Conservation (phyloP, 306 rosid genomes). For the Castanea crenata region DNA sequence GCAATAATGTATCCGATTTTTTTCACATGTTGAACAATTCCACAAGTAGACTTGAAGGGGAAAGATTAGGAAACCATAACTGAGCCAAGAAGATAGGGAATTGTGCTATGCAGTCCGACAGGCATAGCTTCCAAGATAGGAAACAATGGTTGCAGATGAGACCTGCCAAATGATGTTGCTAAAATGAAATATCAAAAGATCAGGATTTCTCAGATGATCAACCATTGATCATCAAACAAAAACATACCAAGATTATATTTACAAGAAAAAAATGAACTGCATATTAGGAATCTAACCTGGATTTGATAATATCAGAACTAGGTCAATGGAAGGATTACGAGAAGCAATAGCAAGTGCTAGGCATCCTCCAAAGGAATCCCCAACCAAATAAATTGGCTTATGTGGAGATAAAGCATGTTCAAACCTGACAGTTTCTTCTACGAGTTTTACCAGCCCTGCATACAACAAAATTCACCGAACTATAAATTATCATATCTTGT, state of each 20-base stretch:
- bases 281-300: constrained; percentile 55
- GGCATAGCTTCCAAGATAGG: constrained; percentile 77
- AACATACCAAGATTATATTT: constrained; percentile 12
- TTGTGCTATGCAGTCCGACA: constrained; percentile 47
- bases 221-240: constrained; percentile 14
- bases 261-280: constrained; percentile 1
- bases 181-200: constrained; percentile 31
- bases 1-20: constrained; percentile 1
- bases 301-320: constrained; percentile 62
- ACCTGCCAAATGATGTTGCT: constrained; percentile 88
- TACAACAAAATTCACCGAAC: constrained; percentile 5
- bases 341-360: constrained; percentile 90
- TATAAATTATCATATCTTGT: constrained; percentile 6
- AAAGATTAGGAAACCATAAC: constrained; percentile 61
- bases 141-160: constrained; percentile 77
- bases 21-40: constrained; percentile 12
- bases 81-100: constrained; percentile 78
- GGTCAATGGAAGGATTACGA: constrained; percentile 77
- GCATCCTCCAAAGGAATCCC: constrained; percentile 97
- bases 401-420: constrained; percentile 69
- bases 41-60: constrained; percentile 16
- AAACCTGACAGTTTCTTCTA: constrained; percentile 65
- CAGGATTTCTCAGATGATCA: constrained; percentile 26
- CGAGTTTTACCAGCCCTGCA: constrained; percentile 80
- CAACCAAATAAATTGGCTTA: constrained; percentile 87